phyloP scores from a whole-genome alignment of 495 filamentous ascomycete species.

The Schizothecium vesticola region DNA sequence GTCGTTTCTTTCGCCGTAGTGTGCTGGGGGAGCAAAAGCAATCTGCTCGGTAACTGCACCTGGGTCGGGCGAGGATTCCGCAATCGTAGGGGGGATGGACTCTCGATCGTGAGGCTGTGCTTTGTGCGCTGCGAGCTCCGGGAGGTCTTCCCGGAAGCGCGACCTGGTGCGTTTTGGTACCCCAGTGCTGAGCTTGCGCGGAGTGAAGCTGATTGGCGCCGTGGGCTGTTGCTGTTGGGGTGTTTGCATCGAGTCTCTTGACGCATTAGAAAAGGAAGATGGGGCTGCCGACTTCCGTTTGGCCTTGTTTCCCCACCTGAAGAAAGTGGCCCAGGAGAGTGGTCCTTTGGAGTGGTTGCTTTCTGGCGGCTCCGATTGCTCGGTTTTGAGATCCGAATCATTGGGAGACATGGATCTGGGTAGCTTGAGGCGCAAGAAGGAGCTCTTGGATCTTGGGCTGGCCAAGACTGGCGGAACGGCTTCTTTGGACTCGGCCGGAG shows the following conservation, averaged over 20 bases:
- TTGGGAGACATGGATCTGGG: constrained; percentile 39
- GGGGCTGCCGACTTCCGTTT: constrained; percentile 54
- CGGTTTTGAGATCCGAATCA: constrained; percentile 28
- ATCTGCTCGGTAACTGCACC: constrained; percentile 23
- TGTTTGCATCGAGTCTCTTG: constrained; percentile 64
- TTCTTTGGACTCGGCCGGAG: constrained; percentile 6
- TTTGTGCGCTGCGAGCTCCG: constrained; percentile 69
- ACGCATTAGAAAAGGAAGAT: constrained; percentile 73
- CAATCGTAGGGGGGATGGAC: constrained; percentile 26
- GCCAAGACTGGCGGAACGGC: constrained; percentile 8
- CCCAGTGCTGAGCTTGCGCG: constrained; percentile 36
- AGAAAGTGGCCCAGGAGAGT: constrained; percentile 62
- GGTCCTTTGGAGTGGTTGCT: constrained; percentile 36
- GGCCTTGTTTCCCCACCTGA: constrained; percentile 60
- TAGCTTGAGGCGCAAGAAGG: constrained; percentile 33
- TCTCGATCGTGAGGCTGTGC: constrained; percentile 66
- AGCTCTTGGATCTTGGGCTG: constrained; percentile 22
- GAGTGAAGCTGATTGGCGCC: constrained; percentile 24
- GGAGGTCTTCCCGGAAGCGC: constrained; percentile 89
- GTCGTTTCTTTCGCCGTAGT: constrained; percentile 31
- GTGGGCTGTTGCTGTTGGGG: constrained; percentile 27
- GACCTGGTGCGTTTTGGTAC: constrained; percentile 72
- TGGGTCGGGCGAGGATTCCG: constrained; percentile 18
- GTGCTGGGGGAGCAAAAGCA: constrained; percentile 13
- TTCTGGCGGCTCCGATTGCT: constrained; percentile 36